Percentiles rank a stretch among this genome's conserved stretches.
These are phyloP conservation scores for Ogataea populi-albae DNA, from an alignment of 805 yeast species.

Conservation along the genomic window DNA sequence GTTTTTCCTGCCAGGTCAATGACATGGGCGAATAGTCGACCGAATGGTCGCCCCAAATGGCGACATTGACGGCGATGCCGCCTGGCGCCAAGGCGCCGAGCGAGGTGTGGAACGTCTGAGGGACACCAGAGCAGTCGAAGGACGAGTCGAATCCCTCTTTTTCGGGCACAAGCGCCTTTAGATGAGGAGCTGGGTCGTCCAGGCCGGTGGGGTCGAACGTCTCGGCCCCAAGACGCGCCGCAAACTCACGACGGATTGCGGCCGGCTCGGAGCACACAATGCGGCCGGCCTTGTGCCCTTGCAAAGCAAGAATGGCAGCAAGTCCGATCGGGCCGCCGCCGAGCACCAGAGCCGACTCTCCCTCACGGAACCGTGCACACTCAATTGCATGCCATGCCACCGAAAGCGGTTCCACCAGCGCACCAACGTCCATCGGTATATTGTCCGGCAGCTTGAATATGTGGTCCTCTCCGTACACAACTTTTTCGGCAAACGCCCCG, in stretches of 20 bases:
- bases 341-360: conserved; percentile 46
- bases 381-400: conserved; percentile 60
- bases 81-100: conserved; percentile 39
- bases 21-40: conserved; percentile 47
- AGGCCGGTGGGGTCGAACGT: conserved; percentile 31
- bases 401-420: conserved; percentile 55
- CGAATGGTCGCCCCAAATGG: conserved; percentile 47
- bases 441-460: conserved; percentile 29
- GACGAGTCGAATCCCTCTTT: conserved; percentile 48
- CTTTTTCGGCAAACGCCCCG: conserved; percentile 45
- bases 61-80: conserved; percentile 46
- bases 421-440: conserved; percentile 44
- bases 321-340: conserved; percentile 64
- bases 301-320: conserved; percentile 51
- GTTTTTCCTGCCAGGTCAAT: conserved; percentile 39
- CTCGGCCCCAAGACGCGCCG: conserved; percentile 46
- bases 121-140: conserved; percentile 53
- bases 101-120: conserved; percentile 42
- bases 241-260: conserved; percentile 54
- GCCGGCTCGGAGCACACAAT: conserved; percentile 65
- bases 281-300: conserved; percentile 45
- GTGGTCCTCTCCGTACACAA: conserved; percentile 37
- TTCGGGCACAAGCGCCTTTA: conserved; percentile 36
- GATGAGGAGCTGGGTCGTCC: conserved; percentile 31
- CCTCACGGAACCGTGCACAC: conserved; percentile 40